Evolutionary conservation across 768 basidiomycete genomes (phyloP).

Genomic region (Auricularia sp.): DNA sequence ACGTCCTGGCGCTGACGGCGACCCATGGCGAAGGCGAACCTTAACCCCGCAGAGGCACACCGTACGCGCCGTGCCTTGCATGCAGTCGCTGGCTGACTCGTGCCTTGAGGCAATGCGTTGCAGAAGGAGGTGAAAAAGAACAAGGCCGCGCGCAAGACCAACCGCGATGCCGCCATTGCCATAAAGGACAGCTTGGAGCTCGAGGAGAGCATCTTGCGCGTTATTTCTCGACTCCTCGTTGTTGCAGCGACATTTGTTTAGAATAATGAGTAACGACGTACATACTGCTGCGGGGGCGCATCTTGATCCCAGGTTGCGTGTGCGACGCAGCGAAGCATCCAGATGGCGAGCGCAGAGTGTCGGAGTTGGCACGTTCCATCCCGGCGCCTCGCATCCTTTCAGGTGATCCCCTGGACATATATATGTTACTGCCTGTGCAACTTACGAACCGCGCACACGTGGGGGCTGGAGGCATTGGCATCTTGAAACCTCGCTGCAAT

Average conservation of each 20-base stretch:
- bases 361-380: too few relatives aligned
- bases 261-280: too few relatives aligned
- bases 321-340: too few relatives aligned
- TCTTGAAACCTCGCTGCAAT: too few relatives aligned
- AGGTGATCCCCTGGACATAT: too few relatives aligned
- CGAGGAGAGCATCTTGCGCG: slow-evolving; percentile 60
- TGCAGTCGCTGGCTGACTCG: background rate
- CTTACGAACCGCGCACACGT: too few relatives aligned
- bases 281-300: too few relatives aligned
- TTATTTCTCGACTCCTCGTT: slow-evolving; percentile 13
- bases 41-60: slow-evolving; percentile 92
- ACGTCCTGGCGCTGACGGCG: background rate
- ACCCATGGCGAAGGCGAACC: slow-evolving; percentile 69
- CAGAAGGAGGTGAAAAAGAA: slow-evolving; percentile 97
- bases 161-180: slow-evolving; percentile 79
- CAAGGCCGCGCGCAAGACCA: slow-evolving; percentile 72
- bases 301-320: too few relatives aligned
- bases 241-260: slow-evolving; percentile 23
- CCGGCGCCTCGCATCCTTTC: too few relatives aligned
- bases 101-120: slow-evolving; percentile 68
- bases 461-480: too few relatives aligned
- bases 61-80: slow-evolving; percentile 32
- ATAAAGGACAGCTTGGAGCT: slow-evolving; percentile 90
- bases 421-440: too few relatives aligned
- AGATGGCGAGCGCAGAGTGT: too few relatives aligned